Conservation (phyloP, 805 yeast genomes). For the Yarrowia keelungensis region DNA sequence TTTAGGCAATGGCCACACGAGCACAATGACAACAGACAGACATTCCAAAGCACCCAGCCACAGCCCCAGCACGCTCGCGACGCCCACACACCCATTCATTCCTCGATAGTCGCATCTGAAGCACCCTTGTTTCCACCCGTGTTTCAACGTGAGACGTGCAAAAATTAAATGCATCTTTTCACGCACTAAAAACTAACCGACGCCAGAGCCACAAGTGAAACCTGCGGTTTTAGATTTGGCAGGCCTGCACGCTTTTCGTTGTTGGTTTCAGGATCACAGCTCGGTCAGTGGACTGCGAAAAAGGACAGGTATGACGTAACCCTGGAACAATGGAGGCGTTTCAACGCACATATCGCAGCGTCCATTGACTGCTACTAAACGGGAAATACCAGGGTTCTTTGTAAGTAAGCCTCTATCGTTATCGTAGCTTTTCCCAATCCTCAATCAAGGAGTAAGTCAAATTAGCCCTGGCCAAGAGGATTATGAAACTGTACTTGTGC, state of each 20-base stretch:
- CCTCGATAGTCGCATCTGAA: slow-evolving; percentile 23
- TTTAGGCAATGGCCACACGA: no score
- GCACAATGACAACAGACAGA: no score
- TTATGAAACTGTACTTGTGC: neutral
- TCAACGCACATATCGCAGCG: no score
- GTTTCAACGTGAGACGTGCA: slow-evolving; percentile 33
- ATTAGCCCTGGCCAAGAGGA: slow-evolving; percentile 1
- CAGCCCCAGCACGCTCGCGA: neutral
- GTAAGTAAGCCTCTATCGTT: no score
- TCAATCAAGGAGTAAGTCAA: slow-evolving; percentile 5
- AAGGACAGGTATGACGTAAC: neutral
- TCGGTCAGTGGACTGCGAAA: no score
- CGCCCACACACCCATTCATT: neutral
- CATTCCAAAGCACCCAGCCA: neutral
- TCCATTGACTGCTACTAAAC: no score
- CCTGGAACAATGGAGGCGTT: no score
- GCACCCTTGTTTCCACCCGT: slow-evolving; percentile 30
- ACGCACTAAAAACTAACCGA: slow-evolving; percentile 29
- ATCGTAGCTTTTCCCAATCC: no score
- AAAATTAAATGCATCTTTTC: slow-evolving; percentile 19
- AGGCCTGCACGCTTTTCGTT: slow-evolving; percentile 34
- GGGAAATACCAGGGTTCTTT: no score
- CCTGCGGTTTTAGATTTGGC: slow-evolving; percentile 30
- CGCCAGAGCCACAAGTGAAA: slow-evolving; percentile 6
- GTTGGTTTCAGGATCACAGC: slow-evolving; percentile 25